Evolutionary conservation across 1,284 basidiomycete genomes (phyloP).

Genomic region (Microbotryum intermedium): DNA sequence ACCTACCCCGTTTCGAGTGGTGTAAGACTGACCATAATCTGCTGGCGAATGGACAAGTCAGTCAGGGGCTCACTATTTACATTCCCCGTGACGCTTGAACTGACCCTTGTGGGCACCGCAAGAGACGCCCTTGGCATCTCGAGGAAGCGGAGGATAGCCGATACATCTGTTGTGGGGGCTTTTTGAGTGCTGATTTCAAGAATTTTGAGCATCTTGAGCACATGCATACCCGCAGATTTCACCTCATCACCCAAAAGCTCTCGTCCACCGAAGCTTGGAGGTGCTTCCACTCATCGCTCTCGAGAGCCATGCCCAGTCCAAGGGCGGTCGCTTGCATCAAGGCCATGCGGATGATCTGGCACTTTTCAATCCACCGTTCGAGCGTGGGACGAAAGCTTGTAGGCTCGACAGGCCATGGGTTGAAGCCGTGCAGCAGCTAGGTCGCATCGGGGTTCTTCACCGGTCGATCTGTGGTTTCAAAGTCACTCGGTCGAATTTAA

Average conservation of each 20-base stretch:
- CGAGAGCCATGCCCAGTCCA: slow-evolving; percentile 58
- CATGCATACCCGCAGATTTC: neutral
- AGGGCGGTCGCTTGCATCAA: slow-evolving; percentile 75
- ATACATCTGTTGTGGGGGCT: neutral
- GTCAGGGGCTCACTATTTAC: no score
- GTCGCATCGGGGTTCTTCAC: slow-evolving; percentile 59
- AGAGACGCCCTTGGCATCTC: slow-evolving; percentile 63
- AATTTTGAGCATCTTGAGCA: no score
- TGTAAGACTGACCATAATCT: no score
- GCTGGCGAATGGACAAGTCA: no score
- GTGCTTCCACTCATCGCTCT: slow-evolving; percentile 55
- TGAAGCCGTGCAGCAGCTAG: slow-evolving; percentile 63
- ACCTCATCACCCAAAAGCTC: slow-evolving; percentile 78
- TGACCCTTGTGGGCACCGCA: slow-evolving; percentile 84
- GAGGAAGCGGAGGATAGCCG: slow-evolving; percentile 77
- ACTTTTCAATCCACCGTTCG: slow-evolving; percentile 65
- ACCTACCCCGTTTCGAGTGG: no score
- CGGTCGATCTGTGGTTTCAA: neutral
- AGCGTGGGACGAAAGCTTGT: slow-evolving; percentile 52
- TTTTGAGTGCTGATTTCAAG: no score
- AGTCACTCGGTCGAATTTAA: neutral
- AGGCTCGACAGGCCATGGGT: slow-evolving; percentile 59
- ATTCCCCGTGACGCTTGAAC: neutral
- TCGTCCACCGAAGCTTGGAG: slow-evolving; percentile 61
- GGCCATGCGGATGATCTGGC: slow-evolving; percentile 63